Base-by-base conservation (phyloP, 2,329 filamentous ascomycete genomes). In the Phyllosticta capitalensis region DNA sequence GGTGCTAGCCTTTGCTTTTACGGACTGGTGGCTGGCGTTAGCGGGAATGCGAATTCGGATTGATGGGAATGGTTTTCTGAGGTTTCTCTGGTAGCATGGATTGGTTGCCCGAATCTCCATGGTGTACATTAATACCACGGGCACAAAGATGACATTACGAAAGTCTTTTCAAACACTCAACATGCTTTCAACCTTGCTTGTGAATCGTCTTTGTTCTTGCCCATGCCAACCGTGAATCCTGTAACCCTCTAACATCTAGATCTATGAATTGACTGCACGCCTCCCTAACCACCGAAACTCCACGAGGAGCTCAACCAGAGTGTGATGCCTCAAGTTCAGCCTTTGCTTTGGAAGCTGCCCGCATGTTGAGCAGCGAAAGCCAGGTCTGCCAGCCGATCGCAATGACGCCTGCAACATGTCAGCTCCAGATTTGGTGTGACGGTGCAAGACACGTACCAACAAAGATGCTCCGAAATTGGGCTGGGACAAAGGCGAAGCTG, bases 321-420 rank as follows among this genome's bases (percentile, higher is more conserved):
- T 45, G 38, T 3, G 21, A 28, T 14, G 28, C 5, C 26, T 56
- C 58, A 30, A 67, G 66, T 49, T 69, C 67, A 6, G 59, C 58
- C 52, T 66, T 64, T 57, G 83, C 81, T 65, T 79, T 76, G 54
- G 77, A 76, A 71, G 90, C 89, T 1, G 89, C 89, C 63, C 78
- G 77, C 67, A 87, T 81, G 67, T 95, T 95, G 67, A 95, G 73
- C 72, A 85, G 88, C 65, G 86, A 89, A 66, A 96, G 69, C 78
- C 96, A 96, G 0, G 90, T 91, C 80, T 96, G 92, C 92, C 92
- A 96, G 0, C 88, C 89, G 56, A 96, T 87, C 1, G 90, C 89
- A 64, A 95, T 81, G 6, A 87, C 75, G 1, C 89, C 72, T 45
- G 38, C 2, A 24, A 21, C 20, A 55, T 20, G 33, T 48, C 19